Base-by-base conservation (phyloP, 2,329 filamentous ascomycete species). In the Pestalotiopsis sp. region DNA sequence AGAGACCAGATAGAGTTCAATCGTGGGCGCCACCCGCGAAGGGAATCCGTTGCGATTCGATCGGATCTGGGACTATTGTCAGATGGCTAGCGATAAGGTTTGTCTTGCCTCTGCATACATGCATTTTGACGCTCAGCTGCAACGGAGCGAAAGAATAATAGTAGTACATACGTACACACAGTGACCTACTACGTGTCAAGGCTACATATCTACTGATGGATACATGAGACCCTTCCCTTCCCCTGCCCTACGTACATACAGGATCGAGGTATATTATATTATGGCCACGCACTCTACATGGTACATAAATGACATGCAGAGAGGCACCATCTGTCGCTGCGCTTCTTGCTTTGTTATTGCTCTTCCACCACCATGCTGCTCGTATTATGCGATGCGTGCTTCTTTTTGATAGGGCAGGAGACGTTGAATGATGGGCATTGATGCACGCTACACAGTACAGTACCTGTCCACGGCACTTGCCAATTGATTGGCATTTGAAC, bases 11-110 rank as follows among this genome's bases (percentile, higher is more conserved):
- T 36, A 59, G 57, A 36, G 57, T 59, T 59, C 57, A 59, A 59
- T 27, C 27, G 57, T 27, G 13, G 27, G 27, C 57, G 57, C 57
- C 57, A 59, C 57, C 57, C 57, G 59, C 20, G 59, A 62, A 36
- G 27, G 57, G 17, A 59, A 38, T 39, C n/a, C 27, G 59, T 62
- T 39, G 27, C 59, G 59, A 62, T 62, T 62, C 31, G 59, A 39
- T 62, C 59, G 36, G 59, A 62, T 62, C 59, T 62, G 59, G 59
- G 27, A 36, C 59, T 38, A 62, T 39, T 36, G 59, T 62, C n/a
- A 36, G 27, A 62, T 62, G 59, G 31, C 31, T 39, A 39, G 31
- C 59, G 27, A 59, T 39, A 62, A 62, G 31, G 59, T 62, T 62
- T 52, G 45, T n/a, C 45, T 39, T 62, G 59, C 31, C 27, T 39